These are phyloP conservation scores for Tuber indicum DNA, from an alignment of 495 filamentous ascomycete genomes.

Conservation along the genomic window DNA sequence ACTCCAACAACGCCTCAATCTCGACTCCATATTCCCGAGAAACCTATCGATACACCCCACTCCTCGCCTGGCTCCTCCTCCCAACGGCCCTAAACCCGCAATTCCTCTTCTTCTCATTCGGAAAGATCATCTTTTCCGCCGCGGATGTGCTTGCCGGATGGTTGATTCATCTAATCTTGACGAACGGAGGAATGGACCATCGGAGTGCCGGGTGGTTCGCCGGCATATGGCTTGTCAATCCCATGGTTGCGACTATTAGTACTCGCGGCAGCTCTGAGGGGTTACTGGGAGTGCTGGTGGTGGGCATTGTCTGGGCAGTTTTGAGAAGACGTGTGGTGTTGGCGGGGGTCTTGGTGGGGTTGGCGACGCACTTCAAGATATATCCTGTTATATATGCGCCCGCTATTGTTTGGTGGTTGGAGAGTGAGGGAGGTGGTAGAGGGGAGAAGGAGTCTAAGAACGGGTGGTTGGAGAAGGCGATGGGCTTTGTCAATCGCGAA, in stretches of 20 bases:
- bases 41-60: slow-evolving; percentile 93
- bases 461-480: not conserved
- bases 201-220: slow-evolving; percentile 62
- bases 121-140: slow-evolving; percentile 78
- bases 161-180: slow-evolving; percentile 65
- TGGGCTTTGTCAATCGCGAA: slow-evolving; percentile 56
- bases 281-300: slow-evolving; percentile 73
- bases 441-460: slow-evolving; percentile 28
- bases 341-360: slow-evolving; percentile 69
- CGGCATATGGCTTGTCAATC: slow-evolving; percentile 86
- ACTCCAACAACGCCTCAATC: slow-evolving; percentile 48
- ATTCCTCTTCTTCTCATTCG: slow-evolving; percentile 65
- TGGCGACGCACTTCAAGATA: slow-evolving; percentile 95
- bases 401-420: slow-evolving; percentile 83
- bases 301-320: slow-evolving; percentile 69
- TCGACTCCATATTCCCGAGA: slow-evolving; percentile 75
- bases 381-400: slow-evolving; percentile 93
- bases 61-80: slow-evolving; percentile 80
- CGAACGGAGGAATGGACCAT: slow-evolving; percentile 47
- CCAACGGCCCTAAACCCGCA: slow-evolving; percentile 63
- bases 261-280: slow-evolving; percentile 92
- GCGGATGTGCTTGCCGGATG: slow-evolving; percentile 82
- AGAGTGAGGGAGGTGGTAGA: slow-evolving; percentile 44
- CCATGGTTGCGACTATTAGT: slow-evolving; percentile 95
- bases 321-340: slow-evolving; percentile 55